Conservation (phyloP, 1,139 yeast species). For the Yamadazyma atlantica region DNA sequence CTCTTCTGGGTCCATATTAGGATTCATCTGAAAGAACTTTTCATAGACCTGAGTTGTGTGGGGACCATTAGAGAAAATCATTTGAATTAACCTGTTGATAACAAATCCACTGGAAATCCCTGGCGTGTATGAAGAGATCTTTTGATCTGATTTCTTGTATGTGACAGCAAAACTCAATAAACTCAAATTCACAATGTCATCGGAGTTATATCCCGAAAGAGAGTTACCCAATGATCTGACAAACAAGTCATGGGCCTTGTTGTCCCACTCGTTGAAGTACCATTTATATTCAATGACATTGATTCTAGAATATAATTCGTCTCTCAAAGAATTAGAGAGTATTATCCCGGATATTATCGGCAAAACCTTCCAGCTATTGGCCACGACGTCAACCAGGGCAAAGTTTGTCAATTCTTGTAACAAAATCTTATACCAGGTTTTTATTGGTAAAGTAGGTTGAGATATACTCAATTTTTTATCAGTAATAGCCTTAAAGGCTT, state of each 20-base stretch:
- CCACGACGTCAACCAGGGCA: conserved; percentile 25
- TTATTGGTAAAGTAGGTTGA: conserved; percentile 58
- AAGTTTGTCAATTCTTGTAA: conserved; percentile 37
- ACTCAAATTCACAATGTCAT: conserved; percentile 28
- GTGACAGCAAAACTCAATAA: conserved; percentile 36
- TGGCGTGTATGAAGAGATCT: conserved; percentile 23
- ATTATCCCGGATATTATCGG: conserved; percentile 58
- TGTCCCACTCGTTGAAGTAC: conserved; percentile 38
- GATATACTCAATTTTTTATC: conserved; percentile 58
- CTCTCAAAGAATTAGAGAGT: conserved; percentile 39
- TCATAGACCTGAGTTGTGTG: conserved; percentile 18
- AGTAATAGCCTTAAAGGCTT: conserved; percentile 48
- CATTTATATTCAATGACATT: conserved; percentile 29
- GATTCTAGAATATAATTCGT: conserved; percentile 29
- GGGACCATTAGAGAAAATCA: conserved; percentile 22
- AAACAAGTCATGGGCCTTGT: conserved; percentile 23
- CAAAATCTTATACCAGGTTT: conserved; percentile 50
- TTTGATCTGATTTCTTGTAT: conserved; percentile 20
- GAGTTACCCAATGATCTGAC: conserved; percentile 23
- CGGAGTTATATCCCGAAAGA: conserved; percentile 22
- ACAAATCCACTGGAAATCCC: conserved; percentile 25
- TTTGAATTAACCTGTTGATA: conserved; percentile 20
- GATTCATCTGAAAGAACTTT: conserved; percentile 17
- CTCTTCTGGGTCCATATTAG: background rate
- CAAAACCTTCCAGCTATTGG: conserved; percentile 54